Evolutionary conservation across 257 asterid species (phyloP), one percentile per base, ranked within the genome.

Genomic region (Ocimum tenuiflorum): DNA sequence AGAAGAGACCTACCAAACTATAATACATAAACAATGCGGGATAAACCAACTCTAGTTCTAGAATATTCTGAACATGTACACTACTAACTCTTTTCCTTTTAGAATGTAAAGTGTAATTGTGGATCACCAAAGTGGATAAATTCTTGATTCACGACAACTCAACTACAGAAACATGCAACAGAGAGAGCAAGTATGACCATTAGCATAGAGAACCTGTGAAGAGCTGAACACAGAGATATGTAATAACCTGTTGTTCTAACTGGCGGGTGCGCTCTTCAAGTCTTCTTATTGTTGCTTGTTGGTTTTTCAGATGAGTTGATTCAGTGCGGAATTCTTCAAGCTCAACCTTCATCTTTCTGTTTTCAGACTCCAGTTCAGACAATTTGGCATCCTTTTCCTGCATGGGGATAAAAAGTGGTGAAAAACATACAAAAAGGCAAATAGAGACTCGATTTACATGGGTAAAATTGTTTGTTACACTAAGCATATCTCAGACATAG

Each of bases 211-310:
- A 36, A 36, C 31, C 69, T 63, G 55, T 45, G 41, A 53, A 60
- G 45, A 59, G 36, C 13, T 35, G 12, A 57, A 4, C 18, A 15
- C 29, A 49, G 19, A 72, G 68, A 70, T 45, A 17, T 36, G 3
- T 18, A 69, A 74, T 70, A 18, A 87, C 99, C 97, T 94, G 99
- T 60, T 88, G 99, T 78, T 94, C 99, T 72, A 94, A 84, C 75
- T 90, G 99, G 74, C 97, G 97, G 65, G 89, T 80, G 69, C 99
- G 94, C 74, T 94, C 99, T 83, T 94, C 97, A 64, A 94, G 95
- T 75, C 96, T 86, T 84, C 96, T 84, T 73, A 94, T 90, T 35
- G 97, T 94, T 10, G 97, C 88, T 76, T 94, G 99, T 74, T 94
- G 99, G 78, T 94, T 94, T 83, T 90, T 94, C 82, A 94, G 77